phyloP scores from a whole-genome alignment of 1,284 basidiomycete genomes.

The Bondarzewia mesenterica region DNA sequence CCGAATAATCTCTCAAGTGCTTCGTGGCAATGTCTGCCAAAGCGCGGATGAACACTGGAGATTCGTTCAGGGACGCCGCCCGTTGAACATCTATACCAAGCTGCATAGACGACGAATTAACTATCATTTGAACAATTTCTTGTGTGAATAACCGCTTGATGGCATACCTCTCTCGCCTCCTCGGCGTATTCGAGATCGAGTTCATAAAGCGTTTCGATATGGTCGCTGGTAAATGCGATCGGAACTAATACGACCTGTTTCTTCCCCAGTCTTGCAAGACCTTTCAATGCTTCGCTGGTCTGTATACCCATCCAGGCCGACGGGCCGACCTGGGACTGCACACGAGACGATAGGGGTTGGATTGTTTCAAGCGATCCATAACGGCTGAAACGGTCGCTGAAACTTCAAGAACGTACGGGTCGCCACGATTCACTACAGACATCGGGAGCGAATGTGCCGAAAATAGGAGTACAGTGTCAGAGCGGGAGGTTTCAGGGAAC shows the following conservation, averaged over 20 bases:
- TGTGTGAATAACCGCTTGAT: background rate
- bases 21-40: slow-evolving; percentile 87
- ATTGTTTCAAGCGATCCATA: slow-evolving; percentile 77
- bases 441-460: slow-evolving; percentile 98
- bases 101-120: slow-evolving; percentile 44
- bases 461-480: slow-evolving; percentile 83
- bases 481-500: slow-evolving; percentile 66
- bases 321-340: slow-evolving; percentile 98
- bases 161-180: slow-evolving; percentile 81
- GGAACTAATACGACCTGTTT: slow-evolving; percentile 90
- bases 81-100: slow-evolving; percentile 87
- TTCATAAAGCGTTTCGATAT: slow-evolving; percentile 98
- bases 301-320: slow-evolving; percentile 98
- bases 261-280: slow-evolving; percentile 80
- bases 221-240: slow-evolving; percentile 98
- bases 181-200: slow-evolving; percentile 91
- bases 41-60: slow-evolving; percentile 96
- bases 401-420: slow-evolving; percentile 95
- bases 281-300: slow-evolving; percentile 88
- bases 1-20: slow-evolving; percentile 64
- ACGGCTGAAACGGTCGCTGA: slow-evolving; percentile 89
- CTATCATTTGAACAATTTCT: too few species aligned
- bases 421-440: slow-evolving; percentile 95
- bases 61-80: slow-evolving; percentile 95
- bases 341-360: slow-evolving; percentile 84